Conservation (phyloP, 1,284 basidiomycete genomes). For the Rhizoctonia solani region DNA sequence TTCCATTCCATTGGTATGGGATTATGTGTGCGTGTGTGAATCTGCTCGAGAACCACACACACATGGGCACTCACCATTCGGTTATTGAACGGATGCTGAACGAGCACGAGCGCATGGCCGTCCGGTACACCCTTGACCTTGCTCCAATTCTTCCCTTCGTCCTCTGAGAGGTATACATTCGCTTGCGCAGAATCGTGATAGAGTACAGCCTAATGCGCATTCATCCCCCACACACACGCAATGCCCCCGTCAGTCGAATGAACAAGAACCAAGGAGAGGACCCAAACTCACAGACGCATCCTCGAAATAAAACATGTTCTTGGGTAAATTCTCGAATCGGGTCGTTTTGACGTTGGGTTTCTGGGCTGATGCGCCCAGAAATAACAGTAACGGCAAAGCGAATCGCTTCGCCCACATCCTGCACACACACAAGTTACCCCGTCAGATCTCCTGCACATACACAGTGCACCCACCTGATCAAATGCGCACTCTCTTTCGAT, state of each 20-base stretch:
- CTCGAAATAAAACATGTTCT: conserved; percentile 89
- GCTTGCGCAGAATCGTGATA: conserved; percentile 78
- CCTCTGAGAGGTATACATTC: conserved; percentile 76
- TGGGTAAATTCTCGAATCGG: conserved; percentile 69
- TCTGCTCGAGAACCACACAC: too few species aligned
- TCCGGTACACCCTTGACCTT: conserved; percentile 63
- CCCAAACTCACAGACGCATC: conserved; percentile 68
- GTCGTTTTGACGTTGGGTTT: conserved; percentile 49
- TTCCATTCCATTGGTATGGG: too few species aligned
- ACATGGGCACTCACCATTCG: conserved; percentile 63
- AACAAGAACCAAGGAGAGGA: not conserved
- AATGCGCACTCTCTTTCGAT: too few species aligned
- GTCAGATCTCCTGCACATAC: too few species aligned
- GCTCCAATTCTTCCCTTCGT: conserved; percentile 88
- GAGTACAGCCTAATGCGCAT: conserved; percentile 62
- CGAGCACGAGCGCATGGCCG: conserved; percentile 70
- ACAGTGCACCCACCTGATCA: too few species aligned
- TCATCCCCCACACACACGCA: not conserved
- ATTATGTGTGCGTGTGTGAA: not conserved
- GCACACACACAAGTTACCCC: too few species aligned
- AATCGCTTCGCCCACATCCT: conserved; percentile 20
- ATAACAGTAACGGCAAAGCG: conserved; percentile 2
- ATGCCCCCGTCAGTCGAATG: not conserved
- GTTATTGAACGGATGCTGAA: conserved; percentile 88
- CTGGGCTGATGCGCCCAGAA: conserved; percentile 16